Conservation (phyloP, 106 monocot species). For the Ottelia alismoides region DNA sequence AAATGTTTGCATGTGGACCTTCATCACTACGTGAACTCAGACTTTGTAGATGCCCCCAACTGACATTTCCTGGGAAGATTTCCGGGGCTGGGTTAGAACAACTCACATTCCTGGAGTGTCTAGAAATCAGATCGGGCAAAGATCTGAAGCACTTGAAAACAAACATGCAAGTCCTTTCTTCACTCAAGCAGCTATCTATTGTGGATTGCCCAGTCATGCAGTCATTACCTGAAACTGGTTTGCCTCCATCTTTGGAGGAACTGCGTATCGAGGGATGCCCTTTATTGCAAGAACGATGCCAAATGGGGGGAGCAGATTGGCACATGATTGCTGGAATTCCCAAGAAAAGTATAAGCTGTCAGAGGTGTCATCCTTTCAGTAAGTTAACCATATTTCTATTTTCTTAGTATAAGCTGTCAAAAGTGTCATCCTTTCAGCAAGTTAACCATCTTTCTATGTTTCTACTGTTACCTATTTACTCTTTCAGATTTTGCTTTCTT, state of each 20-base stretch:
- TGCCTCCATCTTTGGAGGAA: not conserved
- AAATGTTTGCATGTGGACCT: not conserved
- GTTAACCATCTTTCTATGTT: no score
- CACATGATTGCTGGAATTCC: not conserved
- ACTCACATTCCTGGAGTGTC: not conserved
- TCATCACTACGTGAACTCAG: not conserved
- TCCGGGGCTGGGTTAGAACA: not conserved
- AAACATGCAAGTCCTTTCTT: not conserved
- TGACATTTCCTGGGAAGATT: not conserved
- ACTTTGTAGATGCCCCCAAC: not conserved
- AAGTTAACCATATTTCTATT: constrained; percentile 1
- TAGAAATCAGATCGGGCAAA: not conserved
- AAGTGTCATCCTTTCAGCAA: no score
- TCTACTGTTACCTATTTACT: no score
- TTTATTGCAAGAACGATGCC: constrained; percentile 1
- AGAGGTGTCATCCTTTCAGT: not conserved
- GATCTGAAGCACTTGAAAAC: not conserved
- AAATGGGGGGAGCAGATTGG: not conserved
- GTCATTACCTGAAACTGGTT: not conserved
- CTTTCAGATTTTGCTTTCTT: no score
- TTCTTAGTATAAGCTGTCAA: not conserved
- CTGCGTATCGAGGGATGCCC: constrained; percentile 5
- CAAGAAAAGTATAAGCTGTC: not conserved
- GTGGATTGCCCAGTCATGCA: not conserved
- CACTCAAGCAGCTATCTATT: not conserved